A percentile compares a stretch with the other conserved stretches of the same genome.
phyloP scores from a whole-genome alignment of 148 eudicot species.

The Rhododendron williamsianum region DNA sequence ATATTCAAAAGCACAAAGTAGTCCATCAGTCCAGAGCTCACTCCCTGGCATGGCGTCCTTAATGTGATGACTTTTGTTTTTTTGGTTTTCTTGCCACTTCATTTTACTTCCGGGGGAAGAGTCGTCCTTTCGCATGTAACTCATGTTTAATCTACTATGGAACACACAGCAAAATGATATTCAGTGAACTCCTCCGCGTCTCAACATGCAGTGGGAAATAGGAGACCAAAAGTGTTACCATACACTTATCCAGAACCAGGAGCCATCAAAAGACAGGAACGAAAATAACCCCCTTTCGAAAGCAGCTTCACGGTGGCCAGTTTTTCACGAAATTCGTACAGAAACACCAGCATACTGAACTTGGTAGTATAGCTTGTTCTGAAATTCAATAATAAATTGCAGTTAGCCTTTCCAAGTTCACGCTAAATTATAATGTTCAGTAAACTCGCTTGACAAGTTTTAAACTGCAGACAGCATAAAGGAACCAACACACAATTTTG shows the following conservation, averaged over 20 bases:
- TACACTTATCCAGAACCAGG: neutral
- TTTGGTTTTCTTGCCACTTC: slow-evolving; percentile 39
- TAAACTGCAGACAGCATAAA: neutral
- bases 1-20: slow-evolving; percentile 87
- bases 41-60: slow-evolving; percentile 49
- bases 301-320: neutral
- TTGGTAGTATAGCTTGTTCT: neutral
- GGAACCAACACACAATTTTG: neutral
- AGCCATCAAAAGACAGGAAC: neutral
- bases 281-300: neutral
- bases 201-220: neutral
- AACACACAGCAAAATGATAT: neutral
- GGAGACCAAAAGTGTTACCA: neutral
- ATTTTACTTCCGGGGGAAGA: slow-evolving; percentile 25
- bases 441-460: neutral
- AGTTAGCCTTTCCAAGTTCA: neutral
- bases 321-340: neutral
- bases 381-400: slow-evolving; percentile 1
- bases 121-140: slow-evolving; percentile 23
- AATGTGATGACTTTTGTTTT: slow-evolving; percentile 28
- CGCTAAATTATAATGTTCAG: neutral
- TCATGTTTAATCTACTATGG: slow-evolving; percentile 23
- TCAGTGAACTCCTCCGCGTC: neutral
- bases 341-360: neutral
- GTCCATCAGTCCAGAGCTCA: slow-evolving; percentile 86